Evolutionary conservation across 306 rosid genomes (phyloP).

Genomic region (Ormosia emarginata): DNA sequence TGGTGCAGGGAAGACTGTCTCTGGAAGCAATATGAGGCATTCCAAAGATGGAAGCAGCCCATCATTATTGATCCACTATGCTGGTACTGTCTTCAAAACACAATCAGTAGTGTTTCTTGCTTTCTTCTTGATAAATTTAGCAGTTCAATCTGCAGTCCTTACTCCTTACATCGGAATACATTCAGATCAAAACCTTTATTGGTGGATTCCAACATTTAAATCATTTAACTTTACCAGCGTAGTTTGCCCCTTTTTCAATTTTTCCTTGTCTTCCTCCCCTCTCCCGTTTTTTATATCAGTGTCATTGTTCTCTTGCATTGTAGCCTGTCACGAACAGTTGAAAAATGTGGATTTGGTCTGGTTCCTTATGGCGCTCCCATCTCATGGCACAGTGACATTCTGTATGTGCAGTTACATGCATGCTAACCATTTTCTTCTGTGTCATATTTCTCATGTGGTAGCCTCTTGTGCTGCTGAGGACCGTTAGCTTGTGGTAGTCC

Average conservation of each 20-base stretch:
- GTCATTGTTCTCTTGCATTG: constrained; percentile 14
- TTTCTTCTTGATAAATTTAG: not conserved
- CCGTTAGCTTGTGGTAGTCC: not conserved
- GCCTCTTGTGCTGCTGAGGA: constrained; percentile 6
- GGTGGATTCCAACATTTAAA: not conserved
- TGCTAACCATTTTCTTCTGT: not conserved
- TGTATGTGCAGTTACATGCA: not conserved
- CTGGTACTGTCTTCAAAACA: constrained; percentile 50
- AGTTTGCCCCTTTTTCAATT: not conserved
- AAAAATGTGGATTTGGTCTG: not conserved
- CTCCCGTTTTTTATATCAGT: not conserved
- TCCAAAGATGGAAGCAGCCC: constrained; percentile 83
- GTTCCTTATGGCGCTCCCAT: not conserved
- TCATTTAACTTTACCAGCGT: not conserved
- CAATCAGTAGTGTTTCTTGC: not conserved
- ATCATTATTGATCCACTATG: constrained; percentile 79
- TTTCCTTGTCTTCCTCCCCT: not conserved
- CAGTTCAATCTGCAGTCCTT: constrained; percentile 13
- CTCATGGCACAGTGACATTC: constrained; percentile 1
- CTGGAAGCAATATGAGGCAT: constrained; percentile 55
- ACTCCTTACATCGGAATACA: not conserved
- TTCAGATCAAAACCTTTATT: constrained; percentile 12
- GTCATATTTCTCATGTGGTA: constrained; percentile 12
- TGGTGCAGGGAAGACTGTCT: constrained; percentile 52
- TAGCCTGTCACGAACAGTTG: not conserved